Base-by-base conservation (phyloP, 2,329 filamentous ascomycete species). In the Orbilia brochopaga region DNA sequence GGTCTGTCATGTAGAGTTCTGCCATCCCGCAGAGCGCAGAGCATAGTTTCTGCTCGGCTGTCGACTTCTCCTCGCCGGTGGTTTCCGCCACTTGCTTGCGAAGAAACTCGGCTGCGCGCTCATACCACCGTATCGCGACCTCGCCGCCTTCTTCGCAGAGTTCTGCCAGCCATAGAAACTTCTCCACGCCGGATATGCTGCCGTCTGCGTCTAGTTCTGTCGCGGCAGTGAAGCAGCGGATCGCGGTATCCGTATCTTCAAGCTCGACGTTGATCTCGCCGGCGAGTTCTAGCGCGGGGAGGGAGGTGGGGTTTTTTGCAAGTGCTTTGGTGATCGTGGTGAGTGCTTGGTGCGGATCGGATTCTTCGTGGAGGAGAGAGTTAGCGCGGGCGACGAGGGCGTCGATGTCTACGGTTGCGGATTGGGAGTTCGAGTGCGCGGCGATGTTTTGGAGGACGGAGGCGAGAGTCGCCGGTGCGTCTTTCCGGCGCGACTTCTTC, bases 1-100 rank as follows among this genome's bases (percentile, higher is more conserved):
- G 82, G 81, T 99, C 94, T 10, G 94, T 99, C 94, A 99, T 99
- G 83, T 97, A 99, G 55, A 99, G 91, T 81, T 99, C 94, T 5
- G 91, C 88, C 72, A 97, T 91, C 27, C 90, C 91, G 80, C 95
- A 99, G 37, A 99, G 84, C n/a, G 92, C 91, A 76, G 91, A 91
- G 1, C 92, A 91, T 37, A 97, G 83, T 80, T 94, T 94, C 75
- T 84, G 83, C 79, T 89, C 89, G 82, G 69, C 46, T 23, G 15
- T n/a, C 17, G 66, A 53, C 10, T 61, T 37, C 91, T 90, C 79
- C 92, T 90, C 27, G 88, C 85, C 44, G 87, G 77, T 23, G 79
- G 67, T 64, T 78, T 77, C 11, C 77, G 77, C 77, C 70, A 75
- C 79, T 67, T 79, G 80, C 76, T 73, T 80, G 77, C 91, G 85